These are phyloP conservation scores for Somion occarium DNA, from an alignment of 1,284 basidiomycete genomes.

Conservation along the genomic window DNA sequence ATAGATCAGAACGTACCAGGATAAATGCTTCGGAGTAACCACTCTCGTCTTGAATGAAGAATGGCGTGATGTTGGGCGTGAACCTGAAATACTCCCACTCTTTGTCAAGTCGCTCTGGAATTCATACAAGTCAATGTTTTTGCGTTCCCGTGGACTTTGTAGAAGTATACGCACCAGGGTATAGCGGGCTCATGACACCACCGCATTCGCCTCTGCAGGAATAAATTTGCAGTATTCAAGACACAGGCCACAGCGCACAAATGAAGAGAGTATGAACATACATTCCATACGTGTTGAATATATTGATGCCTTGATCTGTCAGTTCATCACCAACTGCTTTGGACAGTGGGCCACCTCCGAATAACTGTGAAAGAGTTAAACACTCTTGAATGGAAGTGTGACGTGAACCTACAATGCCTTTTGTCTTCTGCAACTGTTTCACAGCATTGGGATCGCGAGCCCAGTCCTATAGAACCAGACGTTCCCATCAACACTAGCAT, in stretches of 20 bases:
- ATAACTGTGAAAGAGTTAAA: constrained; percentile 10
- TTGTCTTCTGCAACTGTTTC: constrained; percentile 7
- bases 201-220: constrained; percentile 13
- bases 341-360: constrained; percentile 17
- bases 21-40: constrained; percentile 19
- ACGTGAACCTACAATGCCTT: constrained; percentile 13
- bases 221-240: no score
- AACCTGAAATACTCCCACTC: constrained; percentile 4
- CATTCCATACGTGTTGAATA: constrained; percentile 15
- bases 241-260: no score
- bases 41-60: constrained; percentile 19
- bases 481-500: background rate
- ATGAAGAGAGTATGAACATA: constrained; percentile 6
- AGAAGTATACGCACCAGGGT: background rate
- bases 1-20: constrained; percentile 4
- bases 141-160: background rate
- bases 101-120: background rate
- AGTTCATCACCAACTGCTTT: constrained; percentile 15
- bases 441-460: constrained; percentile 5
- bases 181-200: constrained; percentile 14
- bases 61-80: constrained; percentile 14
- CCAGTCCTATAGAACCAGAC: constrained; percentile 8
- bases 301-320: constrained; percentile 9
- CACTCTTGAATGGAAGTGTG: background rate
- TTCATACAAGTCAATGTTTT: no score